phyloP scores from a whole-genome alignment of 106 monocot genomes.

The Chionographis japonica region DNA sequence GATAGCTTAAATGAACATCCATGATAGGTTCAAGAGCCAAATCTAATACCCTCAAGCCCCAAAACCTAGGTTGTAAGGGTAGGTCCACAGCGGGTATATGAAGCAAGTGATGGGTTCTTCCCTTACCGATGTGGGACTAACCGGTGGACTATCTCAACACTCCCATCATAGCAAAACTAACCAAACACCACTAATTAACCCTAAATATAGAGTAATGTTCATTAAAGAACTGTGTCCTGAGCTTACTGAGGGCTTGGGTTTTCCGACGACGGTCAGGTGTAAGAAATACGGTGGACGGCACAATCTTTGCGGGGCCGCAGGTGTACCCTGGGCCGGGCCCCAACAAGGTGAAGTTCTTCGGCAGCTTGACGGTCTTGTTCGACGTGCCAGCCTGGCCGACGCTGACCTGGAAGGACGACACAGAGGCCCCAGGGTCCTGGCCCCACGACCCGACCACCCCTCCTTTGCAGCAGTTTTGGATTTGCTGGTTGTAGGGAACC shows the following conservation, averaged over 20 bases:
- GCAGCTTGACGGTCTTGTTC: constrained; percentile 73
- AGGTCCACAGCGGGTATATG: too few species aligned
- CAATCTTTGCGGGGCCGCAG: constrained; percentile 65
- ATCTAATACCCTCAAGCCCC: too few species aligned
- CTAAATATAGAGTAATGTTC: too few species aligned
- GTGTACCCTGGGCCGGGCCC: constrained; percentile 75
- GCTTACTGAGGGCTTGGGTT: constrained; percentile 75
- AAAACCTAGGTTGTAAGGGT: too few species aligned
- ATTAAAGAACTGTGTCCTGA: too few species aligned
- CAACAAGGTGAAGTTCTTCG: constrained; percentile 64
- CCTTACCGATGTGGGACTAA: too few species aligned
- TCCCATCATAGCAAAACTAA: too few species aligned
- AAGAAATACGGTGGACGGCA: constrained; percentile 45
- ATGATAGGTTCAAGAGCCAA: too few species aligned
- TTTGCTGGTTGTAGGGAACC: constrained; percentile 76
- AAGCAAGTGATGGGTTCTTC: too few species aligned
- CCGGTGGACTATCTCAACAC: too few species aligned
- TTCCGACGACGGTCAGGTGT: constrained; percentile 57
- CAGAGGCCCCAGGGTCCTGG: constrained; percentile 45
- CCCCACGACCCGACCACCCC: constrained; percentile 50
- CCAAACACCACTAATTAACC: too few species aligned
- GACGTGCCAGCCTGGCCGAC: constrained; percentile 67
- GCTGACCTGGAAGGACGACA: constrained; percentile 63
- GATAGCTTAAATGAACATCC: too few species aligned
- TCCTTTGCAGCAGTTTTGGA: constrained; percentile 77